These are phyloP conservation scores for Beauveria asiatica DNA, from an alignment of 2,329 filamentous ascomycete species.

Conservation along the genomic window DNA sequence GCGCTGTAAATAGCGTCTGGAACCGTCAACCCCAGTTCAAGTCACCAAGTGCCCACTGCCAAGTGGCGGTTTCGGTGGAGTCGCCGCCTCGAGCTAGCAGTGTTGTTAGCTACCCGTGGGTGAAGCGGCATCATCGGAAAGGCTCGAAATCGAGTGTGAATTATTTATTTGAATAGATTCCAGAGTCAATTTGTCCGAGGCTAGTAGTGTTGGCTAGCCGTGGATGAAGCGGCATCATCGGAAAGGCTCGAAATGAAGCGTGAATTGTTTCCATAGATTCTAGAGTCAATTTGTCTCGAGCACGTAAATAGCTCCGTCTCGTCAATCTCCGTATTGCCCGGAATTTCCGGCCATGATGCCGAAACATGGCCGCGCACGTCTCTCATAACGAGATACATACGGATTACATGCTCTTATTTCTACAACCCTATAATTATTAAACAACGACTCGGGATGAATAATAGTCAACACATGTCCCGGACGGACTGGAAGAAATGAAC, in stretches of 20 bases:
- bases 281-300: no score
- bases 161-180: background rate
- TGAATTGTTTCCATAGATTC: background rate
- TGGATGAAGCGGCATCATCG: background rate
- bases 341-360: background rate
- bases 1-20: no score
- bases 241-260: background rate
- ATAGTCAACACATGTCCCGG: background rate
- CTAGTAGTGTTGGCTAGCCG: background rate
- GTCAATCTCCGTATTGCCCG: background rate
- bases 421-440: no score
- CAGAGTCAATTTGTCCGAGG: no score
- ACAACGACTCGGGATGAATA: background rate
- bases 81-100: no score
- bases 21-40: no score
- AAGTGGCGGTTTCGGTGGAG: background rate
- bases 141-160: background rate
- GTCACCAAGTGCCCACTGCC: no score
- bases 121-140: slow-evolving; percentile 3
- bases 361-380: background rate
- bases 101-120: background rate
- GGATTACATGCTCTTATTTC: background rate
- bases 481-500: background rate
- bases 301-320: background rate
- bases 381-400: background rate